Conservation (phyloP, 805 yeast species). For the Metschnikowia santaceciliae region DNA sequence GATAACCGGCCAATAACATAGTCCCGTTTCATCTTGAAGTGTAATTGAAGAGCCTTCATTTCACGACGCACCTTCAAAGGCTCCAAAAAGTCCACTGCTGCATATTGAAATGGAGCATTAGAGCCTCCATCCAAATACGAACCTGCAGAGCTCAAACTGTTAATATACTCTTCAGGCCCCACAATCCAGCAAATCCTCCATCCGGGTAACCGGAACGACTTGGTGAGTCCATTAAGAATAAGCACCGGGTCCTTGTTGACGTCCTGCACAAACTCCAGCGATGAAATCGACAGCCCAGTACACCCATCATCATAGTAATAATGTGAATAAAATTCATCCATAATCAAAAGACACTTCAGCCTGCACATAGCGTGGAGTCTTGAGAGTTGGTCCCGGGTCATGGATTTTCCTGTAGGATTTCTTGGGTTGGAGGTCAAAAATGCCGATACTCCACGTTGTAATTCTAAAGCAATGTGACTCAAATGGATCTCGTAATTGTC, state of each 20-base stretch:
- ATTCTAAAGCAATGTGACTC: slow-evolving; percentile 48
- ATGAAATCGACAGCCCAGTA: slow-evolving; percentile 47
- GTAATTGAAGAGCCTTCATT: slow-evolving; percentile 55
- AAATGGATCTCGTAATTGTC: slow-evolving; percentile 56
- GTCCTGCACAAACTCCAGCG: slow-evolving; percentile 50
- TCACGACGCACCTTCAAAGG: slow-evolving; percentile 49
- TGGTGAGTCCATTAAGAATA: slow-evolving; percentile 57
- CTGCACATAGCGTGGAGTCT: slow-evolving; percentile 52
- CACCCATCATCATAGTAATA: slow-evolving; percentile 54
- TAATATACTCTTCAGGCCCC: slow-evolving; percentile 58
- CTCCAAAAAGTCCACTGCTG: slow-evolving; percentile 51
- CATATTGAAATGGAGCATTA: slow-evolving; percentile 58
- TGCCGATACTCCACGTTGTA: slow-evolving; percentile 56
- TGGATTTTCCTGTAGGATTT: slow-evolving; percentile 57
- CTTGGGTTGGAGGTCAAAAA: slow-evolving; percentile 57
- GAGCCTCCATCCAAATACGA: slow-evolving; percentile 60
- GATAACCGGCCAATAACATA: slow-evolving; percentile 46
- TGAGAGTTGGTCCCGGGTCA: slow-evolving; percentile 44
- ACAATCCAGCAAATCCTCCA: slow-evolving; percentile 64
- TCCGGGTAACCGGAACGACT: slow-evolving; percentile 59
- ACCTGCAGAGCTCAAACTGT: slow-evolving; percentile 54
- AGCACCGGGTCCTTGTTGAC: slow-evolving; percentile 57
- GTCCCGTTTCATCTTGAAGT: slow-evolving; percentile 55
- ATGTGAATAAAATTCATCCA: slow-evolving; percentile 62
- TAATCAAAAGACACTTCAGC: slow-evolving; percentile 50